phyloP scores from a whole-genome alignment of 495 filamentous ascomycete genomes.

The Penicillium daleae region DNA sequence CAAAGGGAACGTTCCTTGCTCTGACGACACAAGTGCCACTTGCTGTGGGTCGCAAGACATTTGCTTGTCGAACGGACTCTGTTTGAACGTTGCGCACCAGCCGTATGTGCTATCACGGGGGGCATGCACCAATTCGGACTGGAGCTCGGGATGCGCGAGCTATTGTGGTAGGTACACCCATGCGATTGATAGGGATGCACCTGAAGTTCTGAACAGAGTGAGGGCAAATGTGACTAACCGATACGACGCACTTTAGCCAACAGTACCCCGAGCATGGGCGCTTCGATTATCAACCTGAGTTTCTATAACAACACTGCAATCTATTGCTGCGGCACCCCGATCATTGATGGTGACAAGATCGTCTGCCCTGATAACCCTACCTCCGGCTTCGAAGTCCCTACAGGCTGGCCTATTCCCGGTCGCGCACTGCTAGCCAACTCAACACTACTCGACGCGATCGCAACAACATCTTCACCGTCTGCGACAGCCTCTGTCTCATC shows the following conservation, averaged over 20 bases:
- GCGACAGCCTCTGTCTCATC: background rate
- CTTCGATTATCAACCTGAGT: constrained; percentile 9
- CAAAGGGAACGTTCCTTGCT: constrained; percentile 6
- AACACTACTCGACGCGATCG: constrained; percentile 2
- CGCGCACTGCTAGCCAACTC: constrained; percentile 1
- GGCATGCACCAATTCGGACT: constrained; percentile 5
- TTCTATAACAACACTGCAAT: constrained; percentile 1
- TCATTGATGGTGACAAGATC: constrained; percentile 3
- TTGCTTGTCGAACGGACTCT: constrained; percentile 6
- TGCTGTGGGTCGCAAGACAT: constrained; percentile 8
- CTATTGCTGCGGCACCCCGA: constrained; percentile 8
- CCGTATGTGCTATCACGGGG: constrained; percentile 7
- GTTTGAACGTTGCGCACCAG: constrained; percentile 1
- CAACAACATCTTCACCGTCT: background rate
- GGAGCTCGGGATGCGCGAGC: background rate
- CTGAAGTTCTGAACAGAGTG: background rate
- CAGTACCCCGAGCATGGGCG: background rate
- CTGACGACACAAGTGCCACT: constrained; percentile 1
- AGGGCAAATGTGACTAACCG: background rate
- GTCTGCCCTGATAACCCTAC: constrained; percentile 6
- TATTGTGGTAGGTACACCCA: constrained; percentile 2
- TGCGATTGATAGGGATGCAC: background rate
- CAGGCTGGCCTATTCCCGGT: constrained; percentile 2
- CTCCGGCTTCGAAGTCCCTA: constrained; percentile 6
- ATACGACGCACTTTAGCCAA: background rate